phyloP scores from a whole-genome alignment of 78 protist genomes.

The Dictyostelium discoideum region dicty_2.7 NC_007089.4:1097501-1098000 shows the following conservation, averaged over 20 bases:
- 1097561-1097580: neutral
- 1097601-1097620: neutral
- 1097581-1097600: neutral
- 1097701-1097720: neutral
- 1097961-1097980: too few relatives aligned
- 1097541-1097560: neutral
- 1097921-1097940: too few relatives aligned
- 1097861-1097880: neutral
- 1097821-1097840: neutral
- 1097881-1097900: too few relatives aligned
- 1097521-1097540: neutral
- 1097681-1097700: neutral
- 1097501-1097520: neutral
- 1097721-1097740: neutral
- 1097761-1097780: neutral
- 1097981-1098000: too few relatives aligned
- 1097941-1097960: too few relatives aligned
- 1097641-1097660: slow-evolving; percentile 7
- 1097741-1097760: neutral
- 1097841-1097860: too few relatives aligned
- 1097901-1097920: too few relatives aligned
- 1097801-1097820: neutral
- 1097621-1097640: neutral
- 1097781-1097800: neutral
- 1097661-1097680: neutral